These are phyloP conservation scores for Hymenoscyphus fraxineus DNA, from an alignment of 2,329 filamentous ascomycete species.

Conservation along the genomic window DNA sequence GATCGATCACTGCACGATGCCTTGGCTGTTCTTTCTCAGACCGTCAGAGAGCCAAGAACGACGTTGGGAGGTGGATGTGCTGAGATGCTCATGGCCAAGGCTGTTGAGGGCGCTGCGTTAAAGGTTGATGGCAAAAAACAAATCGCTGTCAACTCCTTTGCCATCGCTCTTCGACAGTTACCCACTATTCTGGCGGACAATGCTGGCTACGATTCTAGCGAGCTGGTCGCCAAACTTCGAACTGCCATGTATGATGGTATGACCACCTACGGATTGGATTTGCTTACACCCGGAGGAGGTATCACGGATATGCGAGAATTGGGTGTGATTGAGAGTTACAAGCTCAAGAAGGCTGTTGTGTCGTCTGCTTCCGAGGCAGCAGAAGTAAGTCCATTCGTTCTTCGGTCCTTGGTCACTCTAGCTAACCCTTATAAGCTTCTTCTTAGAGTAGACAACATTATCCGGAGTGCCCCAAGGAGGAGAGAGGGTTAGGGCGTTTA, in stretches of 20 bases:
- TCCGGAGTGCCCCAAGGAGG: slow-evolving; percentile 82
- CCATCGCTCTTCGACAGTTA: slow-evolving; percentile 82
- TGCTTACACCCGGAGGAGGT: slow-evolving; percentile 83
- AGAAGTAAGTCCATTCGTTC: slow-evolving; percentile 60
- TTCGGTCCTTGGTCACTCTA: slow-evolving; percentile 12
- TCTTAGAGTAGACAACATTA: slow-evolving; percentile 95
- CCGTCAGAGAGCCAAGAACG: slow-evolving; percentile 87
- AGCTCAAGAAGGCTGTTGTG: slow-evolving; percentile 97
- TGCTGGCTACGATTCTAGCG: slow-evolving; percentile 90
- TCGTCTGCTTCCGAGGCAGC: slow-evolving; percentile 94
- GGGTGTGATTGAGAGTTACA: slow-evolving; percentile 96
- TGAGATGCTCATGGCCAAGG: slow-evolving; percentile 99
- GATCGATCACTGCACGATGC: slow-evolving; percentile 96
- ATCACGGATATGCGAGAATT: slow-evolving; percentile 94
- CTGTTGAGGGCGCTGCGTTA: slow-evolving; percentile 87
- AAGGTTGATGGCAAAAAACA: slow-evolving; percentile 97
- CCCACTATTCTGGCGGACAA: slow-evolving; percentile 98
- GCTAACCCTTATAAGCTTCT: slow-evolving; percentile 57
- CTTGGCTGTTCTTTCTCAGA: slow-evolving; percentile 92
- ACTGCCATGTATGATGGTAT: slow-evolving; percentile 94
- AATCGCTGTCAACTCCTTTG: slow-evolving; percentile 86
- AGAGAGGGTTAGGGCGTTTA: slow-evolving; percentile 64
- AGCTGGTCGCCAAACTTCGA: slow-evolving; percentile 84
- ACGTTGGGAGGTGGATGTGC: slow-evolving; percentile 94
- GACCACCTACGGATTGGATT: slow-evolving; percentile 85